These are phyloP conservation scores for Paecilomyces variotii DNA, from an alignment of 2,329 filamentous ascomycete genomes.

Conservation along the genomic window DNA sequence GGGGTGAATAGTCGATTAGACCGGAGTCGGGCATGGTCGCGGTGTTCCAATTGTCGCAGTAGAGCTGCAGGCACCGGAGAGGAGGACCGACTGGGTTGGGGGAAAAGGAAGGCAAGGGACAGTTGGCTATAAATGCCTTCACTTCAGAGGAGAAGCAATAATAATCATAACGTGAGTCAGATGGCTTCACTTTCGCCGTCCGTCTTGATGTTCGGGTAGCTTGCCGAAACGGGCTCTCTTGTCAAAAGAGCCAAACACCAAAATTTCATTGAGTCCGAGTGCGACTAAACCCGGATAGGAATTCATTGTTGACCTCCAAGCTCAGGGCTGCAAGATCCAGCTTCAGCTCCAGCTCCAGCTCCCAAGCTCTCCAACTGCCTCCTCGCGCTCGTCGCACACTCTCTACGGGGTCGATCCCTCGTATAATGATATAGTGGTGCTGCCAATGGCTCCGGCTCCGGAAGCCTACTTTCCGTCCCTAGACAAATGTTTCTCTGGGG, in stretches of 20 bases:
- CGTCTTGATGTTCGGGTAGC: slow-evolving; percentile 1
- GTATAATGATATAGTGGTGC: slow-evolving; percentile 33
- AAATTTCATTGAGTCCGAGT: slow-evolving; percentile 8
- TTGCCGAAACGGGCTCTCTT: slow-evolving; percentile 10
- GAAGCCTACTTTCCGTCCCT: slow-evolving; percentile 77
- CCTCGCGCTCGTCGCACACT: slow-evolving; percentile 4
- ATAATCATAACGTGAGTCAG: background rate
- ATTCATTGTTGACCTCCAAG: slow-evolving; percentile 28
- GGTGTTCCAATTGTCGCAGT: slow-evolving; percentile 29
- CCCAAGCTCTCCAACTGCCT: slow-evolving; percentile 8
- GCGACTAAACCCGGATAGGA: slow-evolving; percentile 28
- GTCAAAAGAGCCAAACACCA: slow-evolving; percentile 3
- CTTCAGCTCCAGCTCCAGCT: slow-evolving; percentile 14
- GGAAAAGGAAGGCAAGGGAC: background rate
- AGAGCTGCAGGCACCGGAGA: background rate
- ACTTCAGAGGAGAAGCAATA: background rate
- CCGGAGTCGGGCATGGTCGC: slow-evolving; percentile 27
- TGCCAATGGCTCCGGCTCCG: slow-evolving; percentile 59
- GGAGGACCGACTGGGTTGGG: background rate
- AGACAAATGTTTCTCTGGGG: slow-evolving; percentile 74
- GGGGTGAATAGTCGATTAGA: slow-evolving; percentile 73
- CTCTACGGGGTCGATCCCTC: slow-evolving; percentile 3
- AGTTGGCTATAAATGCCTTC: background rate
- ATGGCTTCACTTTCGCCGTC: background rate
- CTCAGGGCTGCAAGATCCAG: slow-evolving; percentile 20